A percentile compares a stretch with the other conserved stretches of the same genome.
These are phyloP conservation scores for Bauhinia variegata DNA, from an alignment of 306 rosid genomes.

Conservation along the genomic window DNA sequence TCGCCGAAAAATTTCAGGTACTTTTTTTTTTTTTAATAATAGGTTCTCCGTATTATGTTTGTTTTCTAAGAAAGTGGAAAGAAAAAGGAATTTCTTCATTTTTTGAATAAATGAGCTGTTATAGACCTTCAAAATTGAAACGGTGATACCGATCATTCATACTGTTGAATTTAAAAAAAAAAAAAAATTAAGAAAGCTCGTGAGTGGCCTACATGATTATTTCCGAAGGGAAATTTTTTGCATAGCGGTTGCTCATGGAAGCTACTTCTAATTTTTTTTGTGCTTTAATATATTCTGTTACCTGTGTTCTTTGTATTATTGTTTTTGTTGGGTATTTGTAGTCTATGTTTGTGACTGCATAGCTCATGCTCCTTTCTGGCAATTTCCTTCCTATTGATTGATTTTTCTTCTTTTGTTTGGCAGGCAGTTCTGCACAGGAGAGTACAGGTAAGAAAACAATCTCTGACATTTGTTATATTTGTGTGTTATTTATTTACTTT, in stretches of 20 bases:
- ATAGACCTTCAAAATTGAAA: no score
- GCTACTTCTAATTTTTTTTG: constrained; percentile 16
- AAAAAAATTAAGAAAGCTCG: no score
- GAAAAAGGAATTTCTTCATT: background rate
- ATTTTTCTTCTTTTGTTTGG: constrained; percentile 27
- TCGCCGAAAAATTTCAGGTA: constrained; percentile 92
- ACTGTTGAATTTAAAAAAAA: no score
- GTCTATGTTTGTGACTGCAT: background rate
- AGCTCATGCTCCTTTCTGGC: background rate
- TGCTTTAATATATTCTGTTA: background rate
- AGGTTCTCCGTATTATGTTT: background rate
- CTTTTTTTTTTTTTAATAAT: background rate
- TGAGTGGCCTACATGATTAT: background rate
- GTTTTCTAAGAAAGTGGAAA: background rate
- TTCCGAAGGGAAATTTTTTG: constrained; percentile 9
- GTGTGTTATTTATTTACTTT: no score
- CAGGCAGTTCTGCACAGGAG: constrained; percentile 99
- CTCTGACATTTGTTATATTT: background rate
- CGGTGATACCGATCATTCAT: no score
- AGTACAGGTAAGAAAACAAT: constrained; percentile 64
- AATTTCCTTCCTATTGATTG: constrained; percentile 14
- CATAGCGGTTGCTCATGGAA: constrained; percentile 2
- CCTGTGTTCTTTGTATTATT: no score
- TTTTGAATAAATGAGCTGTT: background rate
- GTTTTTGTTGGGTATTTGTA: no score